Evolutionary conservation across 108 stramenopile species (phyloP).

Genomic region (Tribonema minus): DNA sequence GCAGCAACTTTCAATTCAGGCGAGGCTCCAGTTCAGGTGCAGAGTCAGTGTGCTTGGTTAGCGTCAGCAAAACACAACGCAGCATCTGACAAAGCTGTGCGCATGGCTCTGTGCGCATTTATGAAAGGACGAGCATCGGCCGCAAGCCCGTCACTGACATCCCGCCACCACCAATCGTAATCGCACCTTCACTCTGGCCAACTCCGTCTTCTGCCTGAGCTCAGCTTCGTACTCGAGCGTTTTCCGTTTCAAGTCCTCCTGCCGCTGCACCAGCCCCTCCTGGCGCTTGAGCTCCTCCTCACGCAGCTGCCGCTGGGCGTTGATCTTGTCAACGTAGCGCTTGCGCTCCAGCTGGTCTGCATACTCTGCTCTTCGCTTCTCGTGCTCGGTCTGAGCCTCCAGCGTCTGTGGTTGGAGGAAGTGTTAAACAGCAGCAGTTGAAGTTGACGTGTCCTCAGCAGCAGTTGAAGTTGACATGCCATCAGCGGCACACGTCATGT

Average conservation of each 20-base stretch:
- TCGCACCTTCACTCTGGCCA: conserved; percentile 37
- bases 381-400: conserved; percentile 88
- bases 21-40: no score
- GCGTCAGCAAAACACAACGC: no score
- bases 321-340: conserved; percentile 85
- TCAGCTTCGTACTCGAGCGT: conserved; percentile 96
- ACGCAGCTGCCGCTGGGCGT: conserved; percentile 90
- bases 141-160: no score
- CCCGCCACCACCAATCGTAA: no score
- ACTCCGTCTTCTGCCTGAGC: conserved; percentile 50
- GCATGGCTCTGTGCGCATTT: no score
- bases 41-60: no score
- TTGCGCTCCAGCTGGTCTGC: conserved; percentile 91
- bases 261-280: conserved; percentile 88
- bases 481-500: no score
- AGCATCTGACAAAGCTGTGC: no score
- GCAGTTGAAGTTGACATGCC: no score
- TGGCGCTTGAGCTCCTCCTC: conserved; percentile 92
- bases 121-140: no score
- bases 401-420: conserved; percentile 64
- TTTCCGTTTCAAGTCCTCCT: conserved; percentile 90
- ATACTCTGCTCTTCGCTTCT: conserved; percentile 78
- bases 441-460: no score
- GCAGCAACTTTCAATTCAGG: no score
- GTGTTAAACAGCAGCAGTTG: conserved; percentile 10